Evolutionary conservation across 768 basidiomycete genomes (phyloP), one percentile per base, ranked within the genome.

Genomic region (Pleurotus pulmonarius): DNA sequence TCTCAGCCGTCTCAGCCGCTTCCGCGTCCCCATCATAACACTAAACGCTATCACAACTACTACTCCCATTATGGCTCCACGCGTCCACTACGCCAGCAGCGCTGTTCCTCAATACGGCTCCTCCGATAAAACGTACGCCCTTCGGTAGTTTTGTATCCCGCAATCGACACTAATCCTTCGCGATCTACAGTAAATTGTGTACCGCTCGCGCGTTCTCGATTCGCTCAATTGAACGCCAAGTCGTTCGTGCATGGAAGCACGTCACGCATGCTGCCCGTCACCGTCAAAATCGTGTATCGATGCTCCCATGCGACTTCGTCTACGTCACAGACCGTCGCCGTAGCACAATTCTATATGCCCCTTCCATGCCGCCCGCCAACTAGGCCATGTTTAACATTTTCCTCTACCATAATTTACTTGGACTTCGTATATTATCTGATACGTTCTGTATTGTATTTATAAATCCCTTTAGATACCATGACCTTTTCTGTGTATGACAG

Each of bases 201-300:
- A 41, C 37, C 22, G 20, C 25, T 2, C 20, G 37, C 13, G 39
- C 38, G 11, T 53, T 53, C 39, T 53, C 51, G 12, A 12, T 53
- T n/a, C 34, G 51, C 6, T 53, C 24, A 9, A 22, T 53, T 20
- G 51, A 53, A 53, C 51, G 51, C 37, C 51, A 53, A 41, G 39
- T 53, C 39, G 51, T 53, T 53, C 51, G 51, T 25, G 51, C 51
- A 16, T 53, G 51, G 51, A 53, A 53, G 39, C 34, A 53, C 15
- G 51, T 53, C 51, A 53, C 51, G 20, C 51, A 53, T 53, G 15
- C 51, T n/a, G 51, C 51, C 7, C 51, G 51, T 25, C 51, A 53
- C 24, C 39, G 51, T 6, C 34, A 53, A 41, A 53, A 53, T n/a
- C n/a, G 51, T 8, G 37, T 53, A 20, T 53, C 51, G 16, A 53